Conservation (phyloP, 2,329 filamentous ascomycete genomes). For the Blumeria hordei region DNA sequence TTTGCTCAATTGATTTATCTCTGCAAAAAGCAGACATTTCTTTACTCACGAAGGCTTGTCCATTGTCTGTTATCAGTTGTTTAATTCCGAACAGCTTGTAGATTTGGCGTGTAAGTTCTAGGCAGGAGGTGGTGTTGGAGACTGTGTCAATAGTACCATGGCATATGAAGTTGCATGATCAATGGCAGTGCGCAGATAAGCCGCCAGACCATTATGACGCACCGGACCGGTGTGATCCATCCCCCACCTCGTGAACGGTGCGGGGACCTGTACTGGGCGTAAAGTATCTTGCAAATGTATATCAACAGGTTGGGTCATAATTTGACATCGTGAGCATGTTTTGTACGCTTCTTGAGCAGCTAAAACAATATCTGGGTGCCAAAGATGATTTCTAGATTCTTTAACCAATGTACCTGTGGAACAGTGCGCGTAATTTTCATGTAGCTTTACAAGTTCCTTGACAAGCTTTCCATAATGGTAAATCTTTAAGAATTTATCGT, state of each 20-base stretch:
- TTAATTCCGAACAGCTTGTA: neutral
- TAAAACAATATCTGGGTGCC: neutral
- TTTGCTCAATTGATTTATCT: neutral
- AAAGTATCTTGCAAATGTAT: neutral
- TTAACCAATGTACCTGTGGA: neutral
- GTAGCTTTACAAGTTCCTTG: neutral
- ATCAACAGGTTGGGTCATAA: neutral
- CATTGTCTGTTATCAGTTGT: neutral
- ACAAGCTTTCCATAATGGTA: neutral
- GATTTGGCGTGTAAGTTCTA: neutral
- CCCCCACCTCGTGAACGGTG: neutral
- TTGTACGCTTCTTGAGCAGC: neutral
- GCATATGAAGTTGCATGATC: neutral
- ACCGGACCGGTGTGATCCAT: slow-evolving; percentile 1
- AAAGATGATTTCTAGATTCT: neutral
- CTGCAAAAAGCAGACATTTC: neutral
- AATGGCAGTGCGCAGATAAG: neutral
- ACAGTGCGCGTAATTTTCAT: neutral
- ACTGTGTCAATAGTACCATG: neutral
- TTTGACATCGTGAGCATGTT: neutral
- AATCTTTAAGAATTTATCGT: neutral
- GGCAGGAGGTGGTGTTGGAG: neutral
- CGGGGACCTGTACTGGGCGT: neutral
- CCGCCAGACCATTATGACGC: neutral
- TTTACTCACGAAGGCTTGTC: neutral